Base-by-base conservation (phyloP, 2,329 filamentous ascomycete genomes). In the Neodidymelliopsis sp. region DNA sequence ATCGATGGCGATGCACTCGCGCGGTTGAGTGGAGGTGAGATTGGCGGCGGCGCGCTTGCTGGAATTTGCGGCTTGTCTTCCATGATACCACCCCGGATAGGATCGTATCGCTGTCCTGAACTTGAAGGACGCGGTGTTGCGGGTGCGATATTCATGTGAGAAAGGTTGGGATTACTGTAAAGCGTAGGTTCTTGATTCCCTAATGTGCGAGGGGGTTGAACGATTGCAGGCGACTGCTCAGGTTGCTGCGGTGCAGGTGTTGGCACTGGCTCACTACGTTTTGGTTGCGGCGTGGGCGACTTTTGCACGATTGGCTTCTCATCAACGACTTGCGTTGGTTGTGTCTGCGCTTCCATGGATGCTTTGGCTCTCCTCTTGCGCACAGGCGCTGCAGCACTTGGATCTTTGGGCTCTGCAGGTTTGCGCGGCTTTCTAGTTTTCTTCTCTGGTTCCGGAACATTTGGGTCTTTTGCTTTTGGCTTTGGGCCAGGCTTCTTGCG, bases 1-100 rank as follows among this genome's bases (percentile, higher is more conserved):
- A 97, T 96, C 2, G 93, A 93, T 1, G 93, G 92, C 4, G 93
- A 97, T 28, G 89, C 89, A 68, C 89, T 93, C n/a, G 90, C 88
- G 44, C 88, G 84, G 72, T 88, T 87, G 43, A 82, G 65, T 67
- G 72, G 82, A 6, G 77, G 75, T n/a, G 74, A 74, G 45, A 76
- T 74, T n/a, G 75, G 69, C 15, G 78, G 71, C 15, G 78, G 71
- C 19, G 75, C 76, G 54, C 69, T 78, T 56, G 76, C 77, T 51
- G 57, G 70, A 59, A 40, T 73, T 51, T 66, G 72, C 15, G 76
- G 72, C 30, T 75, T 75, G 12, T 71, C 66, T 64, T 75, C 63
- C 60, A 69, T 54, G 54, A 74, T 43, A 44, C 88, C 83, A 5
- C 83, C 90, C 35, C 92, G 84, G 56, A 96, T 91, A 0, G 92